Base-by-base conservation (phyloP, 805 yeast genomes). In the Nakazawaea ishiwadae region DNA sequence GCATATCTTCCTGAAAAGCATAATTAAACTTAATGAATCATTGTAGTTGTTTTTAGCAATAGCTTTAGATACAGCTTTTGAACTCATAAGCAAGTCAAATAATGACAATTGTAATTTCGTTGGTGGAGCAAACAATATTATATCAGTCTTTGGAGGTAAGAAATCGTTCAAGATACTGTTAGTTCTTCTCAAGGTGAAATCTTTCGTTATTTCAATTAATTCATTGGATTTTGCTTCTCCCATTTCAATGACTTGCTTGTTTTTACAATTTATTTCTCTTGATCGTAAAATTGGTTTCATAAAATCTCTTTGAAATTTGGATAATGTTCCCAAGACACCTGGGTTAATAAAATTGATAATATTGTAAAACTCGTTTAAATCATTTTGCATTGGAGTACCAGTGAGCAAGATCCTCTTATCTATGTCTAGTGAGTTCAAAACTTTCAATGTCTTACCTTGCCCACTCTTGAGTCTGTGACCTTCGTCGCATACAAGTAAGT, bases 301-400 rank as follows among this genome's bases (percentile, higher is more conserved):
- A 52, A 56, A 90, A 4, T 68, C 68, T 47, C 71, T 75, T 51
- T 81, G 85, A 55, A 85, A 75, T 2, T 64, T 59, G 18, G 73
- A 66, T 43, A 74, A 72, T 1, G 68, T 63, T 0, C 96, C 96
- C 19, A 93, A 64, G 1, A 84, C 64, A 0, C 90, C 91, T 0
- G 96, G 96, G 52, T 88, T 89, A 10, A 88, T 66, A 55, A 91
- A 91, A 53, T 88, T 84, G 5, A 83, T 75, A 51, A 93, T 77
- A 8, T 84, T 81, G 60, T 68, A 87, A 56, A 86, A 91, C 56
- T 93, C 99, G 2, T 64, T 65, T 36, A 93, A 70, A 58, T 93
- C 96, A 60, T 93, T 93, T 56, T 93, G 99, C 27, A 93, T 87
- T 0, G 96, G 96, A 0, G 96, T 88, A 0, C 96, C 99, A 0